A percentile compares a stretch with the other conserved stretches of the same genome.
These are phyloP conservation scores for Coemansia sp. DNA, from an alignment of 192 early-diverging fungal genomes.

Conservation along the genomic window DNA sequence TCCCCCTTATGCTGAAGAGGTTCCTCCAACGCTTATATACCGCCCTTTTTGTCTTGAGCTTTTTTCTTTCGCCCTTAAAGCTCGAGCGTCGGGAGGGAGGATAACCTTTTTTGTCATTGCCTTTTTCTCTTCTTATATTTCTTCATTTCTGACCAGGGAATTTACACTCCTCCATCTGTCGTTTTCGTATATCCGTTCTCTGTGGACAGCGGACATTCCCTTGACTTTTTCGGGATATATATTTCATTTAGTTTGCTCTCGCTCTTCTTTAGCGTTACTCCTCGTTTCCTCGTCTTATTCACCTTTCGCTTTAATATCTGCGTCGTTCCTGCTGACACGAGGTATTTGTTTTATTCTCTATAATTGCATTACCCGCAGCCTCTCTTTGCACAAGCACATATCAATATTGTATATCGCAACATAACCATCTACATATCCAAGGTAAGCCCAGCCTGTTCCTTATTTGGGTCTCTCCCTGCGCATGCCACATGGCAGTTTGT, in stretches of 20 bases:
- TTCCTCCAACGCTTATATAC: conserved; percentile 10
- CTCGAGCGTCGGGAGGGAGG: conserved; percentile 6
- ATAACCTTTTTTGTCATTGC: conserved; percentile 6
- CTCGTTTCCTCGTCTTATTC: background rate
- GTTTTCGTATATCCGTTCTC: background rate
- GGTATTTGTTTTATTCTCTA: background rate
- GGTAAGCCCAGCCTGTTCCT: background rate
- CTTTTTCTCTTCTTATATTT: conserved; percentile 7
- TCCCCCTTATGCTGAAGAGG: background rate
- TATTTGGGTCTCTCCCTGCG: background rate
- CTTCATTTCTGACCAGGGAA: conserved; percentile 6
- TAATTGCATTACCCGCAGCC: background rate
- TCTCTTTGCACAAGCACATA: background rate
- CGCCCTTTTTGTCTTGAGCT: background rate
- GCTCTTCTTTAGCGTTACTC: background rate
- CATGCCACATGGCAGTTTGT: too few species aligned
- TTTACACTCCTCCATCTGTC: background rate
- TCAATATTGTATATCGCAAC: background rate
- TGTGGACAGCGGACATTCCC: background rate
- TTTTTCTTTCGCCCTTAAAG: conserved; percentile 5
- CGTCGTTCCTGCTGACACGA: background rate
- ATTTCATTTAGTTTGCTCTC: background rate
- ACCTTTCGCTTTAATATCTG: background rate
- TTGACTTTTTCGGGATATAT: background rate
- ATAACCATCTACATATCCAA: background rate